Base-by-base conservation (phyloP, 2,329 filamentous ascomycete genomes). In the Sporothrix mexicana region DNA sequence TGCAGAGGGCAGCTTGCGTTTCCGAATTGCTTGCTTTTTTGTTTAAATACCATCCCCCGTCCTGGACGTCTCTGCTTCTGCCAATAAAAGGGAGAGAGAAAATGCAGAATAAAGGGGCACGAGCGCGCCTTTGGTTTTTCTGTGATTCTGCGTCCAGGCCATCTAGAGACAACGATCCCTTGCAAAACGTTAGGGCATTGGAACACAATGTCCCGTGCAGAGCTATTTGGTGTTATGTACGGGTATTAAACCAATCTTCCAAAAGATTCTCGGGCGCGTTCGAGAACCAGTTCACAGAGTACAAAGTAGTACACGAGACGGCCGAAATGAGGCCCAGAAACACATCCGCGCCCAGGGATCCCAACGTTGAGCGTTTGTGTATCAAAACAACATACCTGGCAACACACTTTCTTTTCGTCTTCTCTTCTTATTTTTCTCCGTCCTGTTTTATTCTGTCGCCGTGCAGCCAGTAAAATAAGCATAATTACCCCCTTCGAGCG, bases 321-420 rank as follows among this genome's bases (percentile, higher is more conserved):
- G 41, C 36, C 41, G 20, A 66, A 47, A 17, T 8, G 10, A 15
- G n/a, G 41, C 61, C 61, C 12, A 47, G 41, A 43, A 5, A 20
- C 61, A 12, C 41, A 43, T 66, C 61, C n/a, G 45, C 36, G 61
- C 20, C 41, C 41, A 66, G 61, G 20, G 61, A 47, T 64, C 59
- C n/a, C n/a, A 23, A 13, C 36, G 17, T 9, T 45, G 36, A 10
- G 20, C 17, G 2, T 43, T n/a, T 3, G 59, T 47, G 41, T 45
- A 47, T 47, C 41, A n/a, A 41, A 43, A 17, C 61, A 47, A 47
- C 2, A 47, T 23, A 8, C 10, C 25, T 36, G 30, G 30, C 41
- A 25, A 66, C 20, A 36, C 30, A 36, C 30, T 7, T 36, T 36
- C 30, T 36, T 36, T 36, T 36, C 4, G 2, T 7, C 30, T 36